Base-by-base conservation (phyloP, 768 basidiomycete species). In the Lyophyllum semitale region DNA sequence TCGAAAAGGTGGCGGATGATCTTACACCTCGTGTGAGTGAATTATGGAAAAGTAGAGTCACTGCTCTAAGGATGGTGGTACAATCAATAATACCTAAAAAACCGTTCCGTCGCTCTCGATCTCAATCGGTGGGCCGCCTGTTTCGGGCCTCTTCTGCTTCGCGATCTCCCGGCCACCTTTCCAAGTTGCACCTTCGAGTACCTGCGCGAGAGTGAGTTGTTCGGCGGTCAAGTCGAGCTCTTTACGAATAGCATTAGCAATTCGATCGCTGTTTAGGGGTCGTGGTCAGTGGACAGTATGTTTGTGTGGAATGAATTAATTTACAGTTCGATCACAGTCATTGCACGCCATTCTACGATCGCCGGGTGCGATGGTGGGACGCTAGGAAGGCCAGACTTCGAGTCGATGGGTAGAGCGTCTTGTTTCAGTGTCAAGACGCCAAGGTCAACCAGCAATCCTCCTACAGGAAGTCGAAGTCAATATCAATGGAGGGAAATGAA, bases 161-260 rank as follows among this genome's bases (percentile, higher is more conserved):
- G 96, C 96, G 35, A 98, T 91, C 72, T 96, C 93, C 4, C 96
- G 77, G 3, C 96, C 96, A 1, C 93, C 94, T 66, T 95, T 96
- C 96, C 96, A 99, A 0, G 95, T 98, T 1, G 95, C 95, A 48
- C 88, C 87, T 72, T 98, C 96, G 30, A 99, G 76, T 0, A 98
- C 85, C 68, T 98, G 96, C 0, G 94, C 88, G 8, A 95, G 81
- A 0, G 83, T 81, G 23, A 98, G 78, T 43, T 85, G 74, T 1
- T 77, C 73, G 2, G 69, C 60, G 0, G 73, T 73, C 23, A 89
- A 67, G 1, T 74, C 72, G 48, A 92, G 75, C 57, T 83, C 77
- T 49, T 67, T 61, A 42, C 91, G 85, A 56, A 98, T 85, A 15
- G 78, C 78, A 30, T 82, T 73, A 0, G 89, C 89, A 51, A 94